These are phyloP conservation scores for Akanthomyces lecanii DNA, from an alignment of 2,329 filamentous ascomycete genomes.

Conservation along the genomic window DNA sequence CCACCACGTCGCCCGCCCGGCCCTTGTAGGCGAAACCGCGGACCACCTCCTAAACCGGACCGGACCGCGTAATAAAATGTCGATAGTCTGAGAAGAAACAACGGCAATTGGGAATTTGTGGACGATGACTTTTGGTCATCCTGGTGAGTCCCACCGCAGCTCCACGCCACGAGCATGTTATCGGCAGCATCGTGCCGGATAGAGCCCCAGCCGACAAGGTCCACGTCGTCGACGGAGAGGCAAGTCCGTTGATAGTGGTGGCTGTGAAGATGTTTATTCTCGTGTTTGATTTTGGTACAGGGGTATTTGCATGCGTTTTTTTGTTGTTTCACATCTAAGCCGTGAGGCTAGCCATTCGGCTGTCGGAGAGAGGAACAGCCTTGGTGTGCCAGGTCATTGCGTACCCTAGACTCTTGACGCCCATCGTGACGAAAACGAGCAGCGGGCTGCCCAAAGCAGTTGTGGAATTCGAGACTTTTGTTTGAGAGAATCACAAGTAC, in stretches of 20 bases:
- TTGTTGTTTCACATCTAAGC: background rate
- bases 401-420: too few relatives aligned
- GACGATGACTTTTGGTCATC: background rate
- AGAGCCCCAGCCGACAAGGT: background rate
- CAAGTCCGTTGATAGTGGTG: background rate
- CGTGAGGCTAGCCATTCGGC: too few relatives aligned
- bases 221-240: background rate
- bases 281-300: background rate
- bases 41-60: background rate
- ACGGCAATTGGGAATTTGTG: background rate
- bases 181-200: constrained; percentile 5
- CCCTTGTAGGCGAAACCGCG: background rate
- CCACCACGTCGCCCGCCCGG: background rate
- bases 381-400: too few relatives aligned
- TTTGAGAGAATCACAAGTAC: too few relatives aligned
- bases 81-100: background rate
- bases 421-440: too few relatives aligned
- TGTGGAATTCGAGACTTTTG: too few relatives aligned
- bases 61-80: background rate
- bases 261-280: background rate
- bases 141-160: background rate
- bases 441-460: too few relatives aligned
- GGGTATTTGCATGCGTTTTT: background rate
- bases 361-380: too few relatives aligned
- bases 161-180: background rate